phyloP scores from a whole-genome alignment of 2,329 filamentous ascomycete species.

The Lachnellula hyalina region DNA sequence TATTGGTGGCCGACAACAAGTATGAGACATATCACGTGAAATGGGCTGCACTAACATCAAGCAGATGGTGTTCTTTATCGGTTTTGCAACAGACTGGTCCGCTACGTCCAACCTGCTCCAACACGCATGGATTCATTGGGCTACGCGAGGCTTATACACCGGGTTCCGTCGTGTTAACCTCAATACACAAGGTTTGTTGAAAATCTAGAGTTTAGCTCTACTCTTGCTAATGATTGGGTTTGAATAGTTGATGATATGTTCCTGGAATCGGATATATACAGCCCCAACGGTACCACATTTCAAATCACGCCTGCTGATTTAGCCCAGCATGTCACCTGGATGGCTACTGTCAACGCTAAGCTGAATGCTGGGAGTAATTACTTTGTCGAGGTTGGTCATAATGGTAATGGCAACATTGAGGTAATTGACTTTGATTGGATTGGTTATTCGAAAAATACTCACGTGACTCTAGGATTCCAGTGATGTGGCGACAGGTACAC shows the following conservation, averaged over 20 bases:
- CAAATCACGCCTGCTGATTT: constrained; percentile 44
- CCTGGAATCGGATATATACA: constrained; percentile 45
- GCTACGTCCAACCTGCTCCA: constrained; percentile 52
- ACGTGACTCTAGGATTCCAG: constrained; percentile 18
- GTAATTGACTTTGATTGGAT: not conserved
- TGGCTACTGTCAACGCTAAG: constrained; percentile 38
- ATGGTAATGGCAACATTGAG: constrained; percentile 49
- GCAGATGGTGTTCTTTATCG: constrained; percentile 55
- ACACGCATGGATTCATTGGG: constrained; percentile 58
- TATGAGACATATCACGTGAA: constrained; percentile 1
- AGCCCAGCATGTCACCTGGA: constrained; percentile 41
- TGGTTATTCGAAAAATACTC: not conserved
- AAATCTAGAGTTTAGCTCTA: constrained; percentile 1
- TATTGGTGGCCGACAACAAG: constrained; percentile 49
- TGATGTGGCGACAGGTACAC: constrained; percentile 11
- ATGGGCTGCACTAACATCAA: not conserved
- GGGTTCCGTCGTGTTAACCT: constrained; percentile 25
- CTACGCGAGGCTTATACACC: constrained; percentile 49
- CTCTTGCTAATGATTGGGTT: constrained; percentile 8
- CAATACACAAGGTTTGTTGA: constrained; percentile 20
- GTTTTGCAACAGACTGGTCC: constrained; percentile 41
- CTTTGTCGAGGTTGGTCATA: constrained; percentile 50
- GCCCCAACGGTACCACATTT: constrained; percentile 43
- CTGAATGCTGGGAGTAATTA: constrained; percentile 47
- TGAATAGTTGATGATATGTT: constrained; percentile 56